A percentile compares a stretch with the other conserved stretches of the same genome.
Conservation (phyloP, 345 rosid genomes). For the Xanthoceras sorbifolium region DNA sequence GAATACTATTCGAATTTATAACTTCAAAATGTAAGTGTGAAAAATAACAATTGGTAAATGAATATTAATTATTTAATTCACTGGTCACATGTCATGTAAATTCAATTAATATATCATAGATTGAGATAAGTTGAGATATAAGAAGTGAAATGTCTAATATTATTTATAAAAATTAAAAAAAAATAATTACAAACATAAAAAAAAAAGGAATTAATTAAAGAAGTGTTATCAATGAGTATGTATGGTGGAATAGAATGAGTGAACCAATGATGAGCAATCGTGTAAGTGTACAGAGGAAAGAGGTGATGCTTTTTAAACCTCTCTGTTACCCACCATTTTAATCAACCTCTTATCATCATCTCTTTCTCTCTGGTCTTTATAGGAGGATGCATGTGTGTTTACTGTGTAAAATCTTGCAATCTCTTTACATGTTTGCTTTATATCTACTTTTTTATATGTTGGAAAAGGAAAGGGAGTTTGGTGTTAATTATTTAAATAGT, state of each 20-base stretch:
- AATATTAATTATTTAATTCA: too few species aligned
- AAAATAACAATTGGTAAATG: too few species aligned
- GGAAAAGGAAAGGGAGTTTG: slow-evolving; percentile 29
- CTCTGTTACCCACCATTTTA: slow-evolving; percentile 30
- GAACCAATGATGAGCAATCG: slow-evolving; percentile 31
- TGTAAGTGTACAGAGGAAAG: slow-evolving; percentile 29
- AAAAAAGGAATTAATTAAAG: background rate
- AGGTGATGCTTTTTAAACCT: slow-evolving; percentile 30
- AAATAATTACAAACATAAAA: background rate
- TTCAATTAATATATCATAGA: too few species aligned
- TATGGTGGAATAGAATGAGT: slow-evolving; percentile 35
- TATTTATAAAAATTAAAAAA: background rate
- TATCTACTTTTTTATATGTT: slow-evolving; percentile 26
- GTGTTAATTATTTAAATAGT: slow-evolving; percentile 11
- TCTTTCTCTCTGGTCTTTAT: background rate
- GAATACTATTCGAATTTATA: too few species aligned
- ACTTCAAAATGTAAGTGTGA: too few species aligned
- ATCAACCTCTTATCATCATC: slow-evolving; percentile 34
- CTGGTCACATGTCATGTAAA: too few species aligned
- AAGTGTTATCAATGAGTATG: slow-evolving; percentile 25
- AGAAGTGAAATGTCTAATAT: background rate
- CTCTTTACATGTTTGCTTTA: slow-evolving; percentile 30
- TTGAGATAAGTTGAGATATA: too few species aligned
- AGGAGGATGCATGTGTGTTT: background rate
- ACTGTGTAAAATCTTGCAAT: slow-evolving; percentile 5